Conservation (phyloP, 805 yeast species). For the Candida lessepsii region DNA sequence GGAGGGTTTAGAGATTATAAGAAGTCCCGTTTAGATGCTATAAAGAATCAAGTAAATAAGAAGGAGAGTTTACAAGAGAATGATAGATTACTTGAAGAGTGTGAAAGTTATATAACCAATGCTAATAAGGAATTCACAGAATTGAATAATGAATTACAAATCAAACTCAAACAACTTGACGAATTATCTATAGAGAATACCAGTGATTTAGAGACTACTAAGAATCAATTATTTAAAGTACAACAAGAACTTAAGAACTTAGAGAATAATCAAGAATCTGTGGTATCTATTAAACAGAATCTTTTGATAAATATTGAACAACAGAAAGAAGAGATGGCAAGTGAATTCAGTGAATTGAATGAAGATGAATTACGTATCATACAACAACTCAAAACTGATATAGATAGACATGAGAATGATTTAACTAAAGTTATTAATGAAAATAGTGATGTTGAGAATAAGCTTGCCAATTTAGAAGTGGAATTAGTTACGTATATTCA, state of each 20-base stretch:
- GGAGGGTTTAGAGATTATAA: slow-evolving; percentile 84
- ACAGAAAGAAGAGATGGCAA: slow-evolving; percentile 47
- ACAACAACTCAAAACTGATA: slow-evolving; percentile 26
- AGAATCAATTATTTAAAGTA: slow-evolving; percentile 39
- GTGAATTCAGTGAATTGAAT: slow-evolving; percentile 56
- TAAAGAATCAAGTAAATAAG: slow-evolving; percentile 56
- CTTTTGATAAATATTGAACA: slow-evolving; percentile 40
- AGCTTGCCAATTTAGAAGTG: slow-evolving; percentile 46
- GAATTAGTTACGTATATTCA: slow-evolving; percentile 63
- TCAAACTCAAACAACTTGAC: slow-evolving; percentile 42
- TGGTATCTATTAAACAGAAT: slow-evolving; percentile 31
- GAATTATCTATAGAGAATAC: slow-evolving; percentile 41
- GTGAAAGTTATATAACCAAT: slow-evolving; percentile 36
- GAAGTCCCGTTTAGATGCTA: slow-evolving; percentile 66
- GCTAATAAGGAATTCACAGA: slow-evolving; percentile 54
- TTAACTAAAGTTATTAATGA: slow-evolving; percentile 40
- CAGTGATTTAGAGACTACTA: slow-evolving; percentile 37
- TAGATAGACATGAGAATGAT: slow-evolving; percentile 39
- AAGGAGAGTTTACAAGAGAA: slow-evolving; percentile 43
- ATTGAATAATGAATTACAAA: slow-evolving; percentile 44
- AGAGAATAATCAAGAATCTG: slow-evolving; percentile 33
- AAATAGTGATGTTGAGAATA: slow-evolving; percentile 46
- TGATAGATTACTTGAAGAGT: slow-evolving; percentile 33
- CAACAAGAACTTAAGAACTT: slow-evolving; percentile 44
- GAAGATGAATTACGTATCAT: slow-evolving; percentile 48